A percentile compares a stretch with the other conserved stretches of the same genome.
Conservation (phyloP, 2,329 filamentous ascomycete species). For the Septoria petroselini region DNA sequence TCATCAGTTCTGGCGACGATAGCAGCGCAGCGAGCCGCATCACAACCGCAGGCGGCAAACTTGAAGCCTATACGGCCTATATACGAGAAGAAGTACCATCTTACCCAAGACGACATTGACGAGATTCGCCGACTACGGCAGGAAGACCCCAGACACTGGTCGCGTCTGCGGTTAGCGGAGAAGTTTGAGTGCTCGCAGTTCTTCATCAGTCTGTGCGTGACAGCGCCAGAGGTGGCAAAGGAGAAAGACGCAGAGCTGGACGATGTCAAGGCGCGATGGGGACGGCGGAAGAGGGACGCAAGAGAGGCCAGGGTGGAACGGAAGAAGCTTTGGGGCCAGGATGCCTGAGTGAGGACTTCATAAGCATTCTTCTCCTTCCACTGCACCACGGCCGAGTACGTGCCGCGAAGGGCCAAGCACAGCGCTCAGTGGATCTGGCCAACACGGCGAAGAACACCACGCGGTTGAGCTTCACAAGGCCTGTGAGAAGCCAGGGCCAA, state of each 20-base stretch:
- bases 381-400: no score
- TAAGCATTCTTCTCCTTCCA: no score
- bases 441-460: no score
- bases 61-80: constrained; percentile 51
- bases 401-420: no score
- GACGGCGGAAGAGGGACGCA: constrained; percentile 56
- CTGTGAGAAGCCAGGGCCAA: no score
- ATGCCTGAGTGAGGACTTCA: constrained; percentile 44
- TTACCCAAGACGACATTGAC: constrained; percentile 55
- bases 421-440: no score
- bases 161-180: constrained; percentile 56
- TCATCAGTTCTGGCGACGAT: constrained; percentile 24
- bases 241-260: constrained; percentile 48
- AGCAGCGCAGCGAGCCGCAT: constrained; percentile 26
- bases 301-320: constrained; percentile 60
- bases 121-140: constrained; percentile 57
- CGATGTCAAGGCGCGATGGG: constrained; percentile 59
- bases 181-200: constrained; percentile 62
- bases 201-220: constrained; percentile 59
- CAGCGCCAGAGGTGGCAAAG: constrained; percentile 47
- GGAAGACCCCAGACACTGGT: constrained; percentile 59
- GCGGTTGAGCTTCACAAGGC: no score
- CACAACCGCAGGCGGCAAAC: constrained; percentile 32
- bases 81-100: constrained; percentile 60
- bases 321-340: constrained; percentile 59